Conservation (phyloP, 2,329 filamentous ascomycete species). For the Teratosphaeria gauchensis region DNA sequence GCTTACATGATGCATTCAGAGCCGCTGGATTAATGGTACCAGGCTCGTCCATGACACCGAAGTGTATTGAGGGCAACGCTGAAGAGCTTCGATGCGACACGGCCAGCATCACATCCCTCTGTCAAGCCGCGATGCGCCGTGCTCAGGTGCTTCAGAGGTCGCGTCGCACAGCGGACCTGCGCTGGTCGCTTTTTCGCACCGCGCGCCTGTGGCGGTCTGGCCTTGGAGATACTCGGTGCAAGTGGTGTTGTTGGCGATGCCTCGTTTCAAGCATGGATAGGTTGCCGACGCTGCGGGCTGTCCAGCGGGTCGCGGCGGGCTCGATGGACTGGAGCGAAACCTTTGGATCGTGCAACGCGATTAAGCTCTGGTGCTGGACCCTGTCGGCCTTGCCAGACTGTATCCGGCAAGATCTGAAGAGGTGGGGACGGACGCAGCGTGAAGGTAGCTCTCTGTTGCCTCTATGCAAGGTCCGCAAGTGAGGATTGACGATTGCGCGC, state of each 20-base stretch:
- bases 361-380: constrained; percentile 8
- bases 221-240: constrained; percentile 16
- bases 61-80: constrained; percentile 19
- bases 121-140: constrained; percentile 3
- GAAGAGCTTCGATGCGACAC: constrained; percentile 24
- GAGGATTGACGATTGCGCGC: constrained; percentile 1
- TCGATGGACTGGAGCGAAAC: neutral
- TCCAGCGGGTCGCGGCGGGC: constrained; percentile 9
- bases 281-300: constrained; percentile 8
- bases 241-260: constrained; percentile 2
- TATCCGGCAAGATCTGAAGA: neutral
- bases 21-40: constrained; percentile 87
- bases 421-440: constrained; percentile 5
- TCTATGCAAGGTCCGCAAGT: constrained; percentile 6
- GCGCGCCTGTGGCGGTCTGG: constrained; percentile 21
- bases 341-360: constrained; percentile 7
- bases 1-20: constrained; percentile 66
- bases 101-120: constrained; percentile 28
- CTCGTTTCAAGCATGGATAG: constrained; percentile 11
- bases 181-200: constrained; percentile 12
- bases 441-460: constrained; percentile 4
- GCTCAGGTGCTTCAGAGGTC: neutral
- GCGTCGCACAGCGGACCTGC: constrained; percentile 15
- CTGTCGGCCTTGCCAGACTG: constrained; percentile 4
- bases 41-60: constrained; percentile 54